Evolutionary conservation across 768 basidiomycete genomes (phyloP).

Genomic region (Kwoniella mangroviensis): DNA sequence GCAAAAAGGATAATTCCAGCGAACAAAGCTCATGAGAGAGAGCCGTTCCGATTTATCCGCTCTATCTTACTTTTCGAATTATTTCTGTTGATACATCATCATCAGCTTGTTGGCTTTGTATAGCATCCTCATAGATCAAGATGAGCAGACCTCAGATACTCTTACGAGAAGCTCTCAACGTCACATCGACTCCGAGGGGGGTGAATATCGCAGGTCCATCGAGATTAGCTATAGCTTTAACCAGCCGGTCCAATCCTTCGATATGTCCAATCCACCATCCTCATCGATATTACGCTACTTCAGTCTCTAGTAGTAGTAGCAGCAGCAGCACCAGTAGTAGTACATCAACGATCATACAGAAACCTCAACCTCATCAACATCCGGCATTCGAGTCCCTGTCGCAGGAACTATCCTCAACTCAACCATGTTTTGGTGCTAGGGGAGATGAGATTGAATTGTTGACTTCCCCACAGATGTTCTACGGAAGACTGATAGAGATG

Average conservation of each 20-base stretch:
- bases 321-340: neutral
- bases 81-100: neutral
- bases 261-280: neutral
- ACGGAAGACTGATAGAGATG: conserved; percentile 67
- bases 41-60: neutral
- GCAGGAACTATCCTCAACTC: conserved; percentile 31
- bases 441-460: conserved; percentile 65
- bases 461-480: conserved; percentile 67
- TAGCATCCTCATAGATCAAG: neutral
- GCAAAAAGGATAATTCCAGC: neutral
- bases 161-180: conserved; percentile 2
- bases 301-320: neutral
- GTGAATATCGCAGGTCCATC: conserved; percentile 3
- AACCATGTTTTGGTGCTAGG: conserved; percentile 56
- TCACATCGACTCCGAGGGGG: neutral
- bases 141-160: conserved; percentile 3
- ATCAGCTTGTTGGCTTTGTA: no score
- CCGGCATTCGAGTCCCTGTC: conserved; percentile 37
- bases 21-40: conserved; percentile 5
- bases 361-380: conserved; percentile 27
- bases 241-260: neutral
- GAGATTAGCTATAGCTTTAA: neutral
- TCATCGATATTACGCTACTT: conserved; percentile 9
- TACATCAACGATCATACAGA: conserved; percentile 4
- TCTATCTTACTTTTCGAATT: neutral